Conservation (phyloP, 352 stramenopile genomes). For the Phytopythium vexans region DNA sequence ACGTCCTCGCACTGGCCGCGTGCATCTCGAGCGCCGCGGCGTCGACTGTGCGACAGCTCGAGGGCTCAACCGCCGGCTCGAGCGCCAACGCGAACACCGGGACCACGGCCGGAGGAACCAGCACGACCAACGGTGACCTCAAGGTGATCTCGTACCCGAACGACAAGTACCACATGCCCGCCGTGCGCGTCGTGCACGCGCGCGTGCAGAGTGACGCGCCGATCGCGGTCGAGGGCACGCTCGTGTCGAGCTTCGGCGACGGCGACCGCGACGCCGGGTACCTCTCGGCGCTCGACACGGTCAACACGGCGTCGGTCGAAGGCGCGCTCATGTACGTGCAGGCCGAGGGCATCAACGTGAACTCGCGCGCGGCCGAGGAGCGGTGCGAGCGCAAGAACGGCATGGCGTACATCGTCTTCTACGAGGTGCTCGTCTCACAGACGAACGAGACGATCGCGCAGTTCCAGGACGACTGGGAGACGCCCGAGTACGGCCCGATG, state of each 20-base stretch:
- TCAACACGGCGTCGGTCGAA: conserved; percentile 74
- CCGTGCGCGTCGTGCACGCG: conserved; percentile 59
- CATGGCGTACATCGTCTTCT: conserved; percentile 30
- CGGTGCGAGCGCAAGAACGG: conserved; percentile 44
- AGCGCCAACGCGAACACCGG: neutral
- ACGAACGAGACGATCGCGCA: conserved; percentile 24
- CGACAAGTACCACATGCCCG: conserved; percentile 56
- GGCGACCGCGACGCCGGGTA: conserved; percentile 59
- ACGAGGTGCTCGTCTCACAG: conserved; percentile 26
- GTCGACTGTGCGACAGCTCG: no score
- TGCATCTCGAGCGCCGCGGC: no score
- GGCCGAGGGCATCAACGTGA: conserved; percentile 72
- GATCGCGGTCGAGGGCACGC: conserved; percentile 45
- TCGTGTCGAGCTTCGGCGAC: conserved; percentile 57
- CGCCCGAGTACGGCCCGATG: conserved; percentile 28
- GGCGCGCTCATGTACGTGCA: conserved; percentile 81
- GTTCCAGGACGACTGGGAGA: conserved; percentile 34
- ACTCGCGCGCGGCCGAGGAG: conserved; percentile 34
- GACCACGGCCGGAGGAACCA: neutral
- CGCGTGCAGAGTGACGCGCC: conserved; percentile 71
- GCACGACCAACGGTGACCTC: conserved; percentile 15
- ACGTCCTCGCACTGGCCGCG: no score
- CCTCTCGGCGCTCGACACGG: conserved; percentile 53
- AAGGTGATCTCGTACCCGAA: conserved; percentile 23
- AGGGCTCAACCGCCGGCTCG: neutral